Conservation (phyloP, 495 filamentous ascomycete species). For the Xeromyces bisporus region DNA sequence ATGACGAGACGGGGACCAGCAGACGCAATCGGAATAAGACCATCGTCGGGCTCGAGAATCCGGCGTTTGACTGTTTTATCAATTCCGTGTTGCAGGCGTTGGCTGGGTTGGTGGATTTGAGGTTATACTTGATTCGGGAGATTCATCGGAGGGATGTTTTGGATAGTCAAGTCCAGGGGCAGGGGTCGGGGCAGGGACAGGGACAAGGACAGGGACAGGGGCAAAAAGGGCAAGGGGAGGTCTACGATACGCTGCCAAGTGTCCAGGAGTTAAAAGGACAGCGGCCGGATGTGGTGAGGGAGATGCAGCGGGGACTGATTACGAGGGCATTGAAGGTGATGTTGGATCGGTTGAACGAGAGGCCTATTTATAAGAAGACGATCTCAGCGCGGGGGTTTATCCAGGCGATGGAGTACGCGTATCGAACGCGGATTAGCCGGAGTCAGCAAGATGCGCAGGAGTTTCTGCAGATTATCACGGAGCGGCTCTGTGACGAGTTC, state of each 20-base stretch:
- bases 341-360: conserved; percentile 82
- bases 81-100: conserved; percentile 92
- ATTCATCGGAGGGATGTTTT: conserved; percentile 65
- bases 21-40: conserved; percentile 68
- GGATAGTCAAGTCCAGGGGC: conserved; percentile 44
- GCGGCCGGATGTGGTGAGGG: conserved; percentile 46
- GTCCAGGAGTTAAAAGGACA: conserved; percentile 26
- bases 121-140: conserved; percentile 79
- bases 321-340: conserved; percentile 86
- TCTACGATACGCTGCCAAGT: conserved; percentile 46
- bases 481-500: conserved; percentile 85
- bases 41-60: conserved; percentile 79
- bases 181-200: too few relatives aligned
- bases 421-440: conserved; percentile 74
- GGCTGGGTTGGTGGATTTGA: conserved; percentile 83
- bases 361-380: conserved; percentile 84
- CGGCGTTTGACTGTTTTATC: conserved; percentile 98
- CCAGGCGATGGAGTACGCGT: conserved; percentile 62
- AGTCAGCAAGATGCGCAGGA: conserved; percentile 99
- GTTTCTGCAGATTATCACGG: conserved; percentile 83
- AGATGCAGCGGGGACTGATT: conserved; percentile 61
- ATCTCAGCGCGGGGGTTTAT: conserved; percentile 77
- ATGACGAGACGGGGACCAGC: conserved; percentile 42
- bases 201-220: too few relatives aligned
- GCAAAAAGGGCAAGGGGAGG: too few relatives aligned